Evolutionary conservation across 768 basidiomycete genomes (phyloP), one percentile per base, ranked within the genome.

Genomic region (Tubosaeta brunneosetosa): DNA sequence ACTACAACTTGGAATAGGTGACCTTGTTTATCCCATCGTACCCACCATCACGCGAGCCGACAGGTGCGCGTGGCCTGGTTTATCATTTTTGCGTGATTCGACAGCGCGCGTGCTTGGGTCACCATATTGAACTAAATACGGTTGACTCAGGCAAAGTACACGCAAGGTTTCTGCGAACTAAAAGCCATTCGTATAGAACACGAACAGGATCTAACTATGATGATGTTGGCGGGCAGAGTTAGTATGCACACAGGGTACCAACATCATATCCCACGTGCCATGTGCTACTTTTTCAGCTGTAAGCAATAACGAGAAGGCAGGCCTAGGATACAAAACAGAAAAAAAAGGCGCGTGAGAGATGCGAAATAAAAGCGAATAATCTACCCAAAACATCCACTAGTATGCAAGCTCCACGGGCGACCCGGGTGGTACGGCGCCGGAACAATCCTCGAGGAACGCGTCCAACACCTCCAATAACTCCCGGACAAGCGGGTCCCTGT

Each of bases 391-490:
- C 40, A 43, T 41, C 10, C 48, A 8, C 49, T 53, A 58, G 51
- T 27, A 59, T 44, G 49, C 36, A 32, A 36, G 8, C 22, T 44
- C 33, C 11, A 34, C 36, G 11, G 53, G 44, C 12, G 61, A 50
- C 8, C 33, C 52, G 11, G 7, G 12, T 17, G 34, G 40, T 3
- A n/a, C 42, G 29, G 31, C 26, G 4, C 59, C 55, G 17, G 62
- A 63, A 38, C 88, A 81, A 60, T 93, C 88, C 6, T 77, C 72
- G 37, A 90, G 75, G 66, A 88, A 94, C 51, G 80, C 78, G 16
- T 70, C 70, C 19, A 91, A 76, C n/a, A 80, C 67, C 9, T 70
- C 73, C 50, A 76, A 57, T 48, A 94, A 67, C 57, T 88, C 83
- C 27, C 66, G 64, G 2, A 95, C 65, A 47, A 94, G 73, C 6